Evolutionary conservation across 2,329 filamentous ascomycete species (phyloP).

Genomic region (Epichloe sp.): DNA sequence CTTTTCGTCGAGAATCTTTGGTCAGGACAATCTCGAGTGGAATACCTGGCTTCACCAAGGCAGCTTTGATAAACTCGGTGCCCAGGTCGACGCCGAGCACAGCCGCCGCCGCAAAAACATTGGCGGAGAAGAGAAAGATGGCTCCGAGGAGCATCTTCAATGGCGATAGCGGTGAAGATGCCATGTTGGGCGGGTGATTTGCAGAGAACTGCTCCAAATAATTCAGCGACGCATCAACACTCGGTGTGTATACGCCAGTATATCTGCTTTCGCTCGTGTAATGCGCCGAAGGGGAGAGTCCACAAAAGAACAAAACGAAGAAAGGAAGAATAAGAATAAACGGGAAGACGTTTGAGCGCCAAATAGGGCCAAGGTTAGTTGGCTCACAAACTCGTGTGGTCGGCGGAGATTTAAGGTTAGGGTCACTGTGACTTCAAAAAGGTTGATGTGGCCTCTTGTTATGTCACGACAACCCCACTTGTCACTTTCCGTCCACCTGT

Average conservation of each 20-base stretch:
- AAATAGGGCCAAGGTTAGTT: no score
- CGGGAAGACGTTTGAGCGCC: no score
- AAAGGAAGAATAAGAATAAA: no score
- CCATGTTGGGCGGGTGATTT: conserved; percentile 20
- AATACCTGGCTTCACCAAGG: conserved; percentile 89
- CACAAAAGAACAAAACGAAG: no score
- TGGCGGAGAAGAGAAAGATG: conserved; percentile 22
- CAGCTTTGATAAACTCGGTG: conserved; percentile 93
- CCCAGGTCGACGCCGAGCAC: conserved; percentile 90
- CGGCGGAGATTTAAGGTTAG: not conserved
- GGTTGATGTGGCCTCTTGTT: conserved; percentile 23
- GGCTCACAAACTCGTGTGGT: not conserved
- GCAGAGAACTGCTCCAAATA: conserved; percentile 3
- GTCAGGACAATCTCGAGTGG: conserved; percentile 96
- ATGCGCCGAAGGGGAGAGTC: not conserved
- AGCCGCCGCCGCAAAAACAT: conserved; percentile 47
- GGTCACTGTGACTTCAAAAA: conserved; percentile 5
- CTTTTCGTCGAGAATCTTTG: conserved; percentile 95
- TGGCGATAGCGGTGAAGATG: conserved; percentile 20
- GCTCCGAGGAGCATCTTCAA: conserved; percentile 26
- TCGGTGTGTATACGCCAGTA: not conserved
- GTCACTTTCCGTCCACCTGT: conserved; percentile 1
- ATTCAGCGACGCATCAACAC: conserved; percentile 1
- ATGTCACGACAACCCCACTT: conserved; percentile 7
- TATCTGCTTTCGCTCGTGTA: not conserved